Percentiles rank a stretch among this genome's conserved stretches.
phyloP scores from a whole-genome alignment of 768 basidiomycete species.

The Suillus discolor region DNA sequence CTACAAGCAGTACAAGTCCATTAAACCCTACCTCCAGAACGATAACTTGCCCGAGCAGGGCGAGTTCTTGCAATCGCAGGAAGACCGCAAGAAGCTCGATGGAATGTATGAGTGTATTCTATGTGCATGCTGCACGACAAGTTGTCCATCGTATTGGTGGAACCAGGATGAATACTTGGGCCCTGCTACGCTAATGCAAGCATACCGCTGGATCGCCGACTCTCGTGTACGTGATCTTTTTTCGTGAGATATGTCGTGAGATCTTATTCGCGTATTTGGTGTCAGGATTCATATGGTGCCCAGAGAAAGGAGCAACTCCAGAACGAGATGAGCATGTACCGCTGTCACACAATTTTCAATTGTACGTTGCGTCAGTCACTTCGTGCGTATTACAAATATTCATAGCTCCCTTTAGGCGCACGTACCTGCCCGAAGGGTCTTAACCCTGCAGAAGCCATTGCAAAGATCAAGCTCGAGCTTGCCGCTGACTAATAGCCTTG shows the following conservation, averaged over 20 bases:
- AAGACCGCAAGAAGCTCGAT: slow-evolving; percentile 93
- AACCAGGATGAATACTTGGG: slow-evolving; percentile 99
- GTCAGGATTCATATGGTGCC: slow-evolving; percentile 72
- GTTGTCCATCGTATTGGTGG: slow-evolving; percentile 99
- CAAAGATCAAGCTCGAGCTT: slow-evolving; percentile 91
- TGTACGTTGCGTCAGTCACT: slow-evolving; percentile 48
- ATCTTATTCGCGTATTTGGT: neutral
- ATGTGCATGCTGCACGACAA: slow-evolving; percentile 96
- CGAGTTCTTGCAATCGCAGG: slow-evolving; percentile 88
- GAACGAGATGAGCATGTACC: slow-evolving; percentile 95
- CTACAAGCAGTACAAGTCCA: slow-evolving; percentile 99
- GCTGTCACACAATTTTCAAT: slow-evolving; percentile 99
- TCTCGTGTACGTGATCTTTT: slow-evolving; percentile 64
- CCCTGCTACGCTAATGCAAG: slow-evolving; percentile 95
- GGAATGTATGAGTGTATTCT: slow-evolving; percentile 98
- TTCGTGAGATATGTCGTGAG: neutral
- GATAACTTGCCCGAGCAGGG: slow-evolving; percentile 83
- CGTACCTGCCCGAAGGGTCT: slow-evolving; percentile 98
- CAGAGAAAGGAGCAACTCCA: slow-evolving; percentile 91
- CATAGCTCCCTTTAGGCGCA: slow-evolving; percentile 51
- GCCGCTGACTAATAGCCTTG: slow-evolving; percentile 23
- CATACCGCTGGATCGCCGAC: slow-evolving; percentile 98
- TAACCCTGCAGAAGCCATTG: slow-evolving; percentile 90
- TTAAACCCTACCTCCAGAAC: slow-evolving; percentile 95
- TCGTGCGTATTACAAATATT: neutral